Evolutionary conservation across 1,284 basidiomycete species (phyloP).

Genomic region (Rhizopogon hawkerae): DNA sequence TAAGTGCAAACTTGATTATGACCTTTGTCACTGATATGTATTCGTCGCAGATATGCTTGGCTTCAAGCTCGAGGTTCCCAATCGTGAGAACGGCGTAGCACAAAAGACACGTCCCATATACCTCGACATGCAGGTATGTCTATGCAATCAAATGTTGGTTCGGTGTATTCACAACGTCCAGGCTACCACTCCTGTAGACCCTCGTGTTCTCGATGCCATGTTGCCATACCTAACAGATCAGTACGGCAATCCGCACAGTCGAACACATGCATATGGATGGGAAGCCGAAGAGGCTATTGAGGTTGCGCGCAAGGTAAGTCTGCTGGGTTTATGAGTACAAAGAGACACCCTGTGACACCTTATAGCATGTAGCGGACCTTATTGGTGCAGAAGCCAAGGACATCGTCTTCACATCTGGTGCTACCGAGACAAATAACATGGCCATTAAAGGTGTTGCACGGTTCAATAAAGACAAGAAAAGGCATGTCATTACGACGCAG

Average conservation of each 20-base stretch:
- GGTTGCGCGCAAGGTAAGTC: slow-evolving; percentile 71
- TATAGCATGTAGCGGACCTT: slow-evolving; percentile 78
- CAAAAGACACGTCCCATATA: slow-evolving; percentile 82
- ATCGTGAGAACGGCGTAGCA: slow-evolving; percentile 52
- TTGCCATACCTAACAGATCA: slow-evolving; percentile 93
- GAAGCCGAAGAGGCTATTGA: slow-evolving; percentile 95
- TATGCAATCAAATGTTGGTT: not conserved
- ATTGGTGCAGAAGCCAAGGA: slow-evolving; percentile 95
- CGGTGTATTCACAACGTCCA: slow-evolving; percentile 27
- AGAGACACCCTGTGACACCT: slow-evolving; percentile 11
- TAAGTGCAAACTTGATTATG: slow-evolving; percentile 24
- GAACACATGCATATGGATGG: slow-evolving; percentile 99
- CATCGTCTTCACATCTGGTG: slow-evolving; percentile 96
- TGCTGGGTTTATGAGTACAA: not conserved
- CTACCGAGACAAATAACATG: slow-evolving; percentile 99
- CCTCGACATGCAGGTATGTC: slow-evolving; percentile 82
- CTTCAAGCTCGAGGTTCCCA: slow-evolving; percentile 73
- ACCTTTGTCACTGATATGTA: not conserved
- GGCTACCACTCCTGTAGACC: slow-evolving; percentile 97
- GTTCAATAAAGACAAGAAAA: slow-evolving; percentile 87
- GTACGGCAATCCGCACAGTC: slow-evolving; percentile 96
- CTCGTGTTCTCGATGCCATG: slow-evolving; percentile 96
- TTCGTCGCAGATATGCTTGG: slow-evolving; percentile 70
- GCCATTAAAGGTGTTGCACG: slow-evolving; percentile 94
- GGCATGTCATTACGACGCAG: slow-evolving; percentile 86